These are phyloP conservation scores for Fusarium mundagurra DNA, from an alignment of 2,329 filamentous ascomycete species.

Conservation along the genomic window DNA sequence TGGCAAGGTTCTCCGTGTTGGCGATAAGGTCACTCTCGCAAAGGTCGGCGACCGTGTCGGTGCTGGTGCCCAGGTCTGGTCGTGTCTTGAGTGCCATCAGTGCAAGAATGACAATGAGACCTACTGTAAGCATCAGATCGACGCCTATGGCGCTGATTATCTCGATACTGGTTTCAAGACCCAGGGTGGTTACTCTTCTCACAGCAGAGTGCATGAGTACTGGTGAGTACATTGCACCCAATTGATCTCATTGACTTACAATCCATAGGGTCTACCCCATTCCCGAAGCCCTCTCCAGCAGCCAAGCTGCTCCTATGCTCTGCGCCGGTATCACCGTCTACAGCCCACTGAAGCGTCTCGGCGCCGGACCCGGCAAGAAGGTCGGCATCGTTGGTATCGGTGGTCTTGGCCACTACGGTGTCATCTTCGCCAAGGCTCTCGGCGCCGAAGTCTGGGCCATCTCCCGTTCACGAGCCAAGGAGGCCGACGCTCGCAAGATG, in stretches of 20 bases:
- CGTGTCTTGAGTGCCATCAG: conserved; percentile 58
- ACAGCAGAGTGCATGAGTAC: conserved; percentile 49
- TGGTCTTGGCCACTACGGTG: conserved; percentile 76
- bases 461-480: conserved; percentile 68
- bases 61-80: conserved; percentile 65
- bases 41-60: conserved; percentile 68
- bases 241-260: conserved; percentile 2
- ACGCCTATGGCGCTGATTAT: conserved; percentile 63
- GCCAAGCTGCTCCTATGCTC: conserved; percentile 79
- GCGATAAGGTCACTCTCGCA: conserved; percentile 58
- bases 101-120: conserved; percentile 54
- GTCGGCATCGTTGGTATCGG: conserved; percentile 79
- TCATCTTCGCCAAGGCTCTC: conserved; percentile 75
- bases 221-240: conserved; percentile 53
- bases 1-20: conserved; percentile 74
- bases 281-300: conserved; percentile 72
- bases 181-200: conserved; percentile 65
- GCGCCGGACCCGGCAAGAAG: conserved; percentile 80
- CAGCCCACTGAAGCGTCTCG: conserved; percentile 80
- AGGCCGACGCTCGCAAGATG: conserved; percentile 67
- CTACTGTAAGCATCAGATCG: conserved; percentile 52
- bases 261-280: conserved; percentile 72
- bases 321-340: conserved; percentile 86
- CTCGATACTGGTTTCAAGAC: conserved; percentile 63
- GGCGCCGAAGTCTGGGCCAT: conserved; percentile 71